Evolutionary conservation across 805 yeast species (phyloP).

Genomic region (Wickerhamomyces hampshirensis): DNA sequence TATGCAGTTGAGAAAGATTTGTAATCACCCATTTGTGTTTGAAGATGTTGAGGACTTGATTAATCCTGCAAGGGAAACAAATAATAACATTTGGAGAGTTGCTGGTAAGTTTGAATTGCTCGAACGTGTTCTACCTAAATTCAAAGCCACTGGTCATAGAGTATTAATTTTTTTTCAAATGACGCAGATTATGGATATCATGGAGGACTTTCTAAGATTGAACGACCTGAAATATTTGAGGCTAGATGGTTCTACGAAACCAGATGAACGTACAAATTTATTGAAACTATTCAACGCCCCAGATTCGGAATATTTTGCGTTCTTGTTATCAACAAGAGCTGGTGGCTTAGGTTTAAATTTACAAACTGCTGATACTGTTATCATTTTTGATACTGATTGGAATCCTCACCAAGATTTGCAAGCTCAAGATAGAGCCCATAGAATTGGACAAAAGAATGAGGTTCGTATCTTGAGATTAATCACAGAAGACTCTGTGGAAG

Average conservation of each 20-base stretch:
- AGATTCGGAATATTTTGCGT: constrained; percentile 42
- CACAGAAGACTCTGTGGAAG: constrained; percentile 90
- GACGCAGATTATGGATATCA: constrained; percentile 78
- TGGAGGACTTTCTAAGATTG: constrained; percentile 52
- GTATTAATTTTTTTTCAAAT: constrained; percentile 83
- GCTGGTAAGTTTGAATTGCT: constrained; percentile 67
- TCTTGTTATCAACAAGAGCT: constrained; percentile 80
- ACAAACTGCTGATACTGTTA: constrained; percentile 82
- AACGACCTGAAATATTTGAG: constrained; percentile 50
- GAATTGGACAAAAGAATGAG: constrained; percentile 85
- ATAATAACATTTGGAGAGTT: constrained; percentile 42
- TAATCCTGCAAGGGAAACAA: constrained; percentile 57
- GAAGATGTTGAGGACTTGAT: constrained; percentile 74
- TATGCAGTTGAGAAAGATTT: constrained; percentile 81
- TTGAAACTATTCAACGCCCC: constrained; percentile 52
- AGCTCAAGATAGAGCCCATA: constrained; percentile 91
- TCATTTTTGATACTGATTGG: constrained; percentile 94
- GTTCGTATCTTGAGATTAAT: constrained; percentile 79
- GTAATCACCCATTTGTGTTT: constrained; percentile 85
- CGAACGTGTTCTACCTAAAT: constrained; percentile 42
- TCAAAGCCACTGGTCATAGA: constrained; percentile 57
- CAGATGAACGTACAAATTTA: constrained; percentile 54
- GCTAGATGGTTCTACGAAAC: constrained; percentile 81
- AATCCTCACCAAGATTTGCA: constrained; percentile 90
- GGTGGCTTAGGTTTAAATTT: constrained; percentile 94